These are phyloP conservation scores for Allomyces macrogynus DNA, from an alignment of 192 early-diverging fungal species.

Conservation along the genomic window DNA sequence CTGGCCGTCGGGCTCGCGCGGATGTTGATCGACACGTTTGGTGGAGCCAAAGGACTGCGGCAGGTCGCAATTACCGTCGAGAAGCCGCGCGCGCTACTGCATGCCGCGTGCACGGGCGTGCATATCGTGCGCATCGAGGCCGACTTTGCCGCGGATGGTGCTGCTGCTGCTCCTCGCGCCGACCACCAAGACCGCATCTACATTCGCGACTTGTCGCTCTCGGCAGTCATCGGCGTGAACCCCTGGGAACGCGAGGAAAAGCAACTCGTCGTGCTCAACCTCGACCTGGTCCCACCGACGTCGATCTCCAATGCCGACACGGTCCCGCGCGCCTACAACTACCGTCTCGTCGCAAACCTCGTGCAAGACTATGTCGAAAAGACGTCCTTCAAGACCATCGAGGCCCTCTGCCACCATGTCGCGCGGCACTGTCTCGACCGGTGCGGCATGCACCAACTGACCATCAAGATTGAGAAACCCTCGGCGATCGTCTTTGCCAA, in stretches of 20 bases:
- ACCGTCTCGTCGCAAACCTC: slow-evolving; percentile 67
- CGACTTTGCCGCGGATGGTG: slow-evolving; percentile 15
- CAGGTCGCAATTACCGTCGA: slow-evolving; percentile 50
- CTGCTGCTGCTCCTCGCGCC: slow-evolving; percentile 1
- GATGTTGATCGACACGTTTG: slow-evolving; percentile 37
- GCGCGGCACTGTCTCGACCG: slow-evolving; percentile 53
- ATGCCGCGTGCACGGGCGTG: slow-evolving; percentile 72
- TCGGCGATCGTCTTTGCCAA: slow-evolving; percentile 80
- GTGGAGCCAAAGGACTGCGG: slow-evolving; percentile 16
- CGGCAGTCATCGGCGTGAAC: slow-evolving; percentile 82
- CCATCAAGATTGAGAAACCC: slow-evolving; percentile 78
- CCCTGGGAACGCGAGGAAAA: slow-evolving; percentile 90
- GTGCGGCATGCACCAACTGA: slow-evolving; percentile 71
- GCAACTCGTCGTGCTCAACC: slow-evolving; percentile 63
- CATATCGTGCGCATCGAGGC: slow-evolving; percentile 56
- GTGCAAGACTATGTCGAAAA: slow-evolving; percentile 56
- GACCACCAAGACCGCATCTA: slow-evolving; percentile 42
- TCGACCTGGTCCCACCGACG: slow-evolving; percentile 35
- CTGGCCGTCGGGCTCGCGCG: slow-evolving; percentile 44
- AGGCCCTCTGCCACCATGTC: slow-evolving; percentile 69
- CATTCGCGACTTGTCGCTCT: slow-evolving; percentile 57
- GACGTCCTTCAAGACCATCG: slow-evolving; percentile 81
- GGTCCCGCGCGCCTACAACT: slow-evolving; percentile 56
- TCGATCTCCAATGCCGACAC: slow-evolving; percentile 10
- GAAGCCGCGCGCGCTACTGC: slow-evolving; percentile 71